These are phyloP conservation scores for Penicillium sp. DNA, from an alignment of 2,329 filamentous ascomycete species.

Conservation along the genomic window DNA sequence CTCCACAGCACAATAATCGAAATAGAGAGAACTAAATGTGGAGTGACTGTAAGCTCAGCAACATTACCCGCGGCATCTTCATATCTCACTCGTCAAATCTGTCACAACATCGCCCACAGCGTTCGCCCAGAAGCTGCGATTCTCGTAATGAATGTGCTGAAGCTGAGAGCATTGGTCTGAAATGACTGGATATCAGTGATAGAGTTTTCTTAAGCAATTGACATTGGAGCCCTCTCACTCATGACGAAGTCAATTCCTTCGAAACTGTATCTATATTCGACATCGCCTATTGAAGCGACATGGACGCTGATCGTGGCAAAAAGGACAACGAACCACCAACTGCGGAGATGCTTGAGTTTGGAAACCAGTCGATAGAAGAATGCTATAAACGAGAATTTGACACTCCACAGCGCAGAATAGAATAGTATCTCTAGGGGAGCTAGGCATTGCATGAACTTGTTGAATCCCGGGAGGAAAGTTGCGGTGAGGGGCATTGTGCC, in stretches of 20 bases:
- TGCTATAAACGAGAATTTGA: slow-evolving; percentile 19
- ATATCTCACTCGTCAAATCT: slow-evolving; percentile 16
- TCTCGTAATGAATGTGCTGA: slow-evolving; percentile 16
- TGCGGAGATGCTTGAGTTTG: slow-evolving; percentile 12
- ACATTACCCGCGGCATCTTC: not conserved
- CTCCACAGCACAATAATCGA: slow-evolving; percentile 18
- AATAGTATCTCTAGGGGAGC: slow-evolving; percentile 17
- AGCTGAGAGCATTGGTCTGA: slow-evolving; percentile 11
- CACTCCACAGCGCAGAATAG: slow-evolving; percentile 14
- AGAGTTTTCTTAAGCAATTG: no score
- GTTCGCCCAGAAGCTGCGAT: slow-evolving; percentile 16
- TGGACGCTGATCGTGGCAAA: slow-evolving; percentile 9
- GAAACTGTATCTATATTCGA: slow-evolving; percentile 19
- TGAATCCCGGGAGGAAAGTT: not conserved
- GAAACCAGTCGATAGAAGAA: slow-evolving; percentile 17
- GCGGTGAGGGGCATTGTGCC: slow-evolving; percentile 3
- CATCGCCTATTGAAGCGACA: slow-evolving; percentile 12
- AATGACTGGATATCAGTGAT: not conserved
- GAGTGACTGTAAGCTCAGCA: not conserved
- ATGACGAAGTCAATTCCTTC: slow-evolving; percentile 11
- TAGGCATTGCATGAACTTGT: slow-evolving; percentile 6
- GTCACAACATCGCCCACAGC: slow-evolving; percentile 16
- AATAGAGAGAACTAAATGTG: slow-evolving; percentile 14
- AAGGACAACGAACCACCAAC: slow-evolving; percentile 19
- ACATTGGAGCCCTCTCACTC: slow-evolving; percentile 5